Evolutionary conservation across 2,329 filamentous ascomycete species (phyloP).

Genomic region (Colletotrichum chrysophilum): DNA sequence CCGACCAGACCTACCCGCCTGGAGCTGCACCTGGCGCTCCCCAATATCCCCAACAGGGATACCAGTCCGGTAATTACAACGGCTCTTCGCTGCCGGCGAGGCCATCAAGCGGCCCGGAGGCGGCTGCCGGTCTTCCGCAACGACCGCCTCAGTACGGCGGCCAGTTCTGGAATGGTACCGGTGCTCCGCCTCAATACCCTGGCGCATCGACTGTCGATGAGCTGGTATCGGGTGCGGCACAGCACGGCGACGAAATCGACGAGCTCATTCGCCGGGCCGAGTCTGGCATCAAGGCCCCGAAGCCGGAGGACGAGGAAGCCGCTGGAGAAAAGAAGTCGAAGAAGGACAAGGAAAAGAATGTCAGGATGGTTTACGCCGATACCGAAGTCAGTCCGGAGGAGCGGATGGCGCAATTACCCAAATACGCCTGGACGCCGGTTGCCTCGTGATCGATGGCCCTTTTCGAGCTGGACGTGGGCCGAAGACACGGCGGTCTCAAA

Average conservation of each 20-base stretch:
- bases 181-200: slow-evolving; percentile 41
- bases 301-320: slow-evolving; percentile 37
- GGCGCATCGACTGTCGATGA: slow-evolving; percentile 19
- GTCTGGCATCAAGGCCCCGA: slow-evolving; percentile 59
- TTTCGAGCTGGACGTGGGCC: neutral
- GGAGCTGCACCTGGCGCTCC: slow-evolving; percentile 22
- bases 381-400: slow-evolving; percentile 85
- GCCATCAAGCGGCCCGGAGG: slow-evolving; percentile 44
- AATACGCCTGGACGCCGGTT: slow-evolving; percentile 70
- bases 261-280: slow-evolving; percentile 69
- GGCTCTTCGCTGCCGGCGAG: slow-evolving; percentile 49
- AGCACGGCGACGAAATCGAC: slow-evolving; percentile 66
- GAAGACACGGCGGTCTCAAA: neutral
- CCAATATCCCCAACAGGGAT: slow-evolving; percentile 19
- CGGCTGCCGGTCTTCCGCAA: slow-evolving; percentile 48
- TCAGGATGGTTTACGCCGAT: slow-evolving; percentile 81
- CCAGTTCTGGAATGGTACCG: slow-evolving; percentile 30
- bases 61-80: slow-evolving; percentile 3
- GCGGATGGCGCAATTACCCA: slow-evolving; percentile 80
- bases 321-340: slow-evolving; percentile 67
- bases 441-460: neutral
- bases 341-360: slow-evolving; percentile 72
- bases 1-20: slow-evolving; percentile 37
- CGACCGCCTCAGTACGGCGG: slow-evolving; percentile 46
- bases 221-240: slow-evolving; percentile 47